Base-by-base conservation (phyloP, 192 early-diverging fungal genomes). In the Gamsiella multidivaricata region DNA sequence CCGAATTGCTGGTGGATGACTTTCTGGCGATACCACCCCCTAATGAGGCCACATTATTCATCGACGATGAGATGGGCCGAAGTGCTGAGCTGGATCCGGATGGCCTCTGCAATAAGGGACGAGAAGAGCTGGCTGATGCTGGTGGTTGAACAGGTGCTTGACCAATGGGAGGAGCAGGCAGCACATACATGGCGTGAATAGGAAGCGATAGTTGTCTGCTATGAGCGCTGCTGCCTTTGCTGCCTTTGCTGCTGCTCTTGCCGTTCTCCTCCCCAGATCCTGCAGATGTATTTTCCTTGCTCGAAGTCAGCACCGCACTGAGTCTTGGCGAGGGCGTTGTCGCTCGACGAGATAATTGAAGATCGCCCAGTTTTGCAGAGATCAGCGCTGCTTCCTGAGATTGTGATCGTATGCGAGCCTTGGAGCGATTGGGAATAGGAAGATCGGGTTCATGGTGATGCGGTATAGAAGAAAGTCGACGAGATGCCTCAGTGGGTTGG, bases 1-100 rank as follows among this genome's bases (percentile, higher is more conserved):
- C 25, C 32, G 50, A 26, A 36, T 45, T 34, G 39, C 57, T 42
- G 3, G 51, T 22, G 1, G 65, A 78, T 26, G 71, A 12, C 37
- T 61, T 55, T 23, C 74, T 31, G 14, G 74, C 74, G 43, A 78
- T 33, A 12, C 65, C 74, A 1, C 74, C 74, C 14, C 74, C 74
- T 41, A 78, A 43, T 9, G 66, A 69, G 1, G 74, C 50, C 20
- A 78, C 46, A 39, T 60, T 58, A 5, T 49, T 33, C 52, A 39
- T 36, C 5, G 26, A 29, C 9, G 65, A 56, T 8, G 74, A 78
- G 11, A 78, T 49, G 8, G 74, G 74, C 53, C 74, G 59, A 9
- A 78, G 61, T 12, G 70, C n/a, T 0, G 39, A 10, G 22, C 56
- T 57, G 2, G 59, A 41, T 31, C 58, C 65, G 17, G 53, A 31